Evolutionary conservation across 1,139 yeast genomes (phyloP).

Genomic region (Hyphopichia burtonii): DNA sequence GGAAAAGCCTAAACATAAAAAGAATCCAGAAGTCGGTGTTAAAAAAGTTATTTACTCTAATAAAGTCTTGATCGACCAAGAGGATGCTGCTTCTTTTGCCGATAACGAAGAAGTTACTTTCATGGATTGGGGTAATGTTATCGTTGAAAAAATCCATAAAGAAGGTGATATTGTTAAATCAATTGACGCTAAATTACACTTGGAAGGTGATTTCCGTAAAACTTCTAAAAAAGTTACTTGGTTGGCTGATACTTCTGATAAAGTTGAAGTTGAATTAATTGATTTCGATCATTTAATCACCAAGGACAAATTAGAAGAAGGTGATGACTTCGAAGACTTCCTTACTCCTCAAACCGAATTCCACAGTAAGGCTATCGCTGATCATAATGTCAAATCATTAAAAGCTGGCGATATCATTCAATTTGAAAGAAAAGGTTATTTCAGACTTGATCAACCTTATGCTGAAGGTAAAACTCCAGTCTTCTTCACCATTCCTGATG

Average conservation of each 20-base stretch:
- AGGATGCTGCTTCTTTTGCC: conserved; percentile 73
- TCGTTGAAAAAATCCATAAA: conserved; percentile 68
- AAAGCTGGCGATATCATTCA: conserved; percentile 87
- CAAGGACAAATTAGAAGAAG: conserved; percentile 94
- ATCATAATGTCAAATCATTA: conserved; percentile 71
- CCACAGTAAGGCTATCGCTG: conserved; percentile 77
- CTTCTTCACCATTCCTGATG: conserved; percentile 95
- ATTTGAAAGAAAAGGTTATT: conserved; percentile 97
- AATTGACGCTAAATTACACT: conserved; percentile 77
- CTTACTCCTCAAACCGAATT: conserved; percentile 87
- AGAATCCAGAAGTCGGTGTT: conserved; percentile 86
- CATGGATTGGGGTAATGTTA: conserved; percentile 99
- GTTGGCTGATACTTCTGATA: conserved; percentile 82
- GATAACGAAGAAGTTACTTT: conserved; percentile 87
- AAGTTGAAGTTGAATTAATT: conserved; percentile 71
- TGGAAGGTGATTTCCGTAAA: conserved; percentile 97
- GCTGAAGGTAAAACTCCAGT: conserved; percentile 63
- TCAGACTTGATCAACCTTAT: conserved; percentile 70
- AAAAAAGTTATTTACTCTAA: conserved; percentile 73
- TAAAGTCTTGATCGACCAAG: conserved; percentile 78
- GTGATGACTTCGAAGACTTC: conserved; percentile 91
- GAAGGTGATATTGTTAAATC: conserved; percentile 57
- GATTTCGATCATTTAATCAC: conserved; percentile 95
- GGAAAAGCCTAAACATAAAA: conserved; percentile 89
- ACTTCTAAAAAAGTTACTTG: conserved; percentile 94